A percentile compares a stretch with the other conserved stretches of the same genome.
Conservation (phyloP, 1,284 basidiomycete species). For the Veloporphyrellus conicus region DNA sequence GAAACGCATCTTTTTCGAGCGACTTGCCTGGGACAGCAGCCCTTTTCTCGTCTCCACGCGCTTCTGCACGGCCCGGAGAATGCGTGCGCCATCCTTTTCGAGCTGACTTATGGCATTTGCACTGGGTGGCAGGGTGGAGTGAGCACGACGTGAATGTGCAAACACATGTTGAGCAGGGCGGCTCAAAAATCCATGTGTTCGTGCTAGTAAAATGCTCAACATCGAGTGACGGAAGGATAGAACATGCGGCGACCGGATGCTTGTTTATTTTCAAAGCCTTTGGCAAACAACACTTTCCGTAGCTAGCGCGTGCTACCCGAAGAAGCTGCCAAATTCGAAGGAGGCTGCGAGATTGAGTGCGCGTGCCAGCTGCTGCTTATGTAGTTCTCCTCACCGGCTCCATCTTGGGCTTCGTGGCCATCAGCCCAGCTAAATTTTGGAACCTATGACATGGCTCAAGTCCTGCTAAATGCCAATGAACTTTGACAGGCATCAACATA, state of each 20-base stretch:
- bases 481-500: too few relatives aligned
- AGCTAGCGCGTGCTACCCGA: background rate
- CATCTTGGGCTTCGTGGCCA: too few relatives aligned
- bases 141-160: slow-evolving; percentile 7
- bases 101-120: slow-evolving; percentile 22
- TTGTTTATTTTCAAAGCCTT: slow-evolving; percentile 19
- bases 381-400: too few relatives aligned
- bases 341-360: too few relatives aligned
- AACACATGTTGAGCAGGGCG: slow-evolving; percentile 10
- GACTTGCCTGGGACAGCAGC: slow-evolving; percentile 30
- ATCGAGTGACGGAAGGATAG: too few relatives aligned
- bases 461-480: too few relatives aligned
- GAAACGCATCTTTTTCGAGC: background rate
- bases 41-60: slow-evolving; percentile 28
- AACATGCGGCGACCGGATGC: background rate
- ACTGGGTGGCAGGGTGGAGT: slow-evolving; percentile 12
- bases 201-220: background rate
- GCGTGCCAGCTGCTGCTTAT: too few relatives aligned
- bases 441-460: too few relatives aligned
- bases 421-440: too few relatives aligned
- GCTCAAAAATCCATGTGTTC: slow-evolving; percentile 16
- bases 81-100: slow-evolving; percentile 31
- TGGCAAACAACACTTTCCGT: slow-evolving; percentile 15
- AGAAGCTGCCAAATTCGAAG: too few relatives aligned
- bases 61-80: slow-evolving; percentile 34